Evolutionary conservation across 2,329 filamentous ascomycete species (phyloP).

Genomic region (Fusarium euwallaceae): DNA sequence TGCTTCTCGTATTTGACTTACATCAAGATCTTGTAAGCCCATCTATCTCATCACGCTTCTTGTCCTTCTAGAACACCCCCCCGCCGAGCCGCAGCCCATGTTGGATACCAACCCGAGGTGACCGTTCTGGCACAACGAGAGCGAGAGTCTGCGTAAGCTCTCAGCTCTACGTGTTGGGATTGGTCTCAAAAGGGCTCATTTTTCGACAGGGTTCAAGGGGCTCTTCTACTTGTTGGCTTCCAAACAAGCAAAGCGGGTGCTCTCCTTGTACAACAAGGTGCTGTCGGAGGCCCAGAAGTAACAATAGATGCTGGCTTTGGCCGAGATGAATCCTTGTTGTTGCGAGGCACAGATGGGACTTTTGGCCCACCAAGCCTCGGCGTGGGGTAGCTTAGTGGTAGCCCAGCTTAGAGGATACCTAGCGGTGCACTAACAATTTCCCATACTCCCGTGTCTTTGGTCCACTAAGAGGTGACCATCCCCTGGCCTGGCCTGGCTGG

Average conservation of each 20-base stretch:
- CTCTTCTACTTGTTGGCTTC: constrained; percentile 20
- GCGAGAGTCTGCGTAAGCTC: constrained; percentile 17
- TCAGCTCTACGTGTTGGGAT: constrained; percentile 14
- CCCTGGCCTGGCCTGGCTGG: neutral
- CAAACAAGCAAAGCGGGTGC: constrained; percentile 14
- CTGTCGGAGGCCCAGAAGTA: constrained; percentile 16
- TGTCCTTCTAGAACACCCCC: neutral
- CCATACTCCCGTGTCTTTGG: neutral
- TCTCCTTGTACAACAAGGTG: constrained; percentile 21
- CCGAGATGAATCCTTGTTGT: constrained; percentile 25
- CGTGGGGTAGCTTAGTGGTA: constrained; percentile 4
- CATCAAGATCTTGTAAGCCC: neutral
- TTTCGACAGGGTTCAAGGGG: constrained; percentile 19
- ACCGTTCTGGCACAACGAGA: neutral
- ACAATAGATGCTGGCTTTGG: constrained; percentile 20
- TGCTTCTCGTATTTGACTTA: constrained; percentile 17
- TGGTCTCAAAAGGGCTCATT: constrained; percentile 12
- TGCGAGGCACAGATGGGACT: constrained; percentile 7
- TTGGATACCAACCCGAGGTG: neutral
- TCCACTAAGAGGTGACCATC: neutral
- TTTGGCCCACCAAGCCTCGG: constrained; percentile 4
- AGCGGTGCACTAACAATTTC: constrained; percentile 33
- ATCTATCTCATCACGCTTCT: neutral
- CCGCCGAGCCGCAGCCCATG: neutral
- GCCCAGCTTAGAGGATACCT: neutral